Base-by-base conservation (phyloP, 495 filamentous ascomycete genomes). In the Penicillium paxilli region DNA sequence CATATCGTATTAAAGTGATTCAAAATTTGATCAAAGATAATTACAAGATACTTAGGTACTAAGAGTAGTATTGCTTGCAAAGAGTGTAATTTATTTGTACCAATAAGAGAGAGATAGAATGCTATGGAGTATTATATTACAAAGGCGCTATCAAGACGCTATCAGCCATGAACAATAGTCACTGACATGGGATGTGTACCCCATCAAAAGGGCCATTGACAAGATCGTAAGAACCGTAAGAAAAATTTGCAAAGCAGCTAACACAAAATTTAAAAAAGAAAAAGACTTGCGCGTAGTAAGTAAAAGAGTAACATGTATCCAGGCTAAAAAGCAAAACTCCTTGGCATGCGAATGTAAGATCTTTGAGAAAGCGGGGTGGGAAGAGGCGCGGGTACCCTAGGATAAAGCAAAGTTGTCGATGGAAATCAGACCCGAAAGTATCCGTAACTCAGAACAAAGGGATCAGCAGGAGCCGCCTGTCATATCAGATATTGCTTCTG, bases 381-480 rank as follows among this genome's bases (percentile, higher is more conserved):
- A 11, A 22, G 44, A 19, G 23, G 21, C 42, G 42, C 22, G 28
- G 44, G 44, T 28, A 30, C 35, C 23, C 47, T 17, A 46, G 46
- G 44, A 17, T 11, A 23, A 23, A 42, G 50, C 14, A 16, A n/a
- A 35, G n/a, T 38, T 3, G 47, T 42, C 10, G 19, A 54, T 26
- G n/a, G 28, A 44, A 57, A 24, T 17, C 11, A 33, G 32, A 12
- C 37, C 53, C 49, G 47, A 54, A 23, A 38, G 21, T 57, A 30
- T 44, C 50, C 60, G 24, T 26, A 10, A 8, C 14, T 11, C 5
- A 38, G 12, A n/a, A 45, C 2, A 41, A 49, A 52, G 19, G 49
- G 51, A 56, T 54, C 51, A 40, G 30, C 49, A 52, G 37, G 52
- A 64, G 64, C 58, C 58, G 64, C 61, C 55, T 62, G 61, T 64